Evolutionary conservation across 176 grass and related monocot species (phyloP), one percentile per base, ranked within the genome.

Genomic region (Lolium multiflorum): DNA sequence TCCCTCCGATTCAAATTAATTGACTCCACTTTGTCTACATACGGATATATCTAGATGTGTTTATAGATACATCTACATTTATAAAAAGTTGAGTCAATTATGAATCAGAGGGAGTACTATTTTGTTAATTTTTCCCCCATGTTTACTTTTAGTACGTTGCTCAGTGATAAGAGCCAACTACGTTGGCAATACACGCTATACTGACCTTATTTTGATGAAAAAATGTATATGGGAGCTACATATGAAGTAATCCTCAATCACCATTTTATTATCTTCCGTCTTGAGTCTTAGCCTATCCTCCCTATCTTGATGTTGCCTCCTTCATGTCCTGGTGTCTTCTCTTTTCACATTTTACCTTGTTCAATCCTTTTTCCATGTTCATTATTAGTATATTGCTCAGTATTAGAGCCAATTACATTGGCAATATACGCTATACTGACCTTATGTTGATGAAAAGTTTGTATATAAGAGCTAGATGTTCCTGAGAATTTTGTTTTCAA

Each of bases 111-210:
- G 28, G 28, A 28, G 28, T 28, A 28, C 13, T 74, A 74, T 74
- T 46, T 72, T 39, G 3, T 31, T 54, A 3, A 71, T 31, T 54
- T 54, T 6, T 28, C 1, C 18, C 2, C 18, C 24, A 48, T 41
- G 39, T 50, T 86, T 13, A 18, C 67, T 35, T 64, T 15, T 63
- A 46, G 25, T 63, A 63, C 20, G 60, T 74, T 49, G 77, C 82
- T 90, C 85, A 54, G 52, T 90, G 91, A 93, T 88, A 69, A 47
- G 28, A 71, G 81, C 76, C 85, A 84, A 31, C 68, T 84, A 60
- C 9, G 61, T 69, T 83, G 90, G 78, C 74, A 86, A 80, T 89
- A 92, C 89, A 89, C 49, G 65, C 87, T 89, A 89, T 92, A 62
- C 87, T 83, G 83, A 74, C 18, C 3, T 59, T 82, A 66, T 1